Evolutionary conservation across 208 protist species (phyloP).

Genomic region (Angomonas ambiguus): DNA sequence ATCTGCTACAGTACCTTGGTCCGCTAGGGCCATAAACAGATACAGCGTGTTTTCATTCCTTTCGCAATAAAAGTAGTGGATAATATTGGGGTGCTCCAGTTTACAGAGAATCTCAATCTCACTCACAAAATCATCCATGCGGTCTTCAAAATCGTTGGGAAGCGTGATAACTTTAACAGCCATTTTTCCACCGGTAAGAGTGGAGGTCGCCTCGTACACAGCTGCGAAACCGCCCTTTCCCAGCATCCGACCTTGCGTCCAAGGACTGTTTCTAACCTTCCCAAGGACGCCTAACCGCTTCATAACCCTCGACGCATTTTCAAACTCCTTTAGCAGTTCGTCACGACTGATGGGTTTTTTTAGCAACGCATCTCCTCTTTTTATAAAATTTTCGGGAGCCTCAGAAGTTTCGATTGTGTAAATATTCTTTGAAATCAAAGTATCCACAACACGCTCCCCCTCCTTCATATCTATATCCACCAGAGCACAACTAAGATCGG

Average conservation of each 20-base stretch:
- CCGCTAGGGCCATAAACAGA: conserved; percentile 76
- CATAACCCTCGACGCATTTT: conserved; percentile 33
- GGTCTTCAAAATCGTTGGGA: conserved; percentile 46
- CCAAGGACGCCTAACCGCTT: conserved; percentile 51
- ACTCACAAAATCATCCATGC: conserved; percentile 62
- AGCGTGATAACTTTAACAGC: conserved; percentile 78
- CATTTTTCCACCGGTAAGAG: conserved; percentile 74
- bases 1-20: conserved; percentile 56
- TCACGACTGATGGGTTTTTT: conserved; percentile 42
- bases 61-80: conserved; percentile 86
- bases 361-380: conserved; percentile 35
- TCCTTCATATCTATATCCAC: conserved; percentile 42
- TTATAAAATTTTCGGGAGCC: conserved; percentile 21
- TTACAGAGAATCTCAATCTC: conserved; percentile 68
- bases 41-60: conserved; percentile 46
- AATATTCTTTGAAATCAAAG: conserved; percentile 37
- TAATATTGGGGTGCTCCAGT: conserved; percentile 72
- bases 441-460: conserved; percentile 40
- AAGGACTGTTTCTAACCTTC: conserved; percentile 60
- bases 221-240: conserved; percentile 62
- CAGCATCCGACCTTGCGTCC: conserved; percentile 49
- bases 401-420: conserved; percentile 62
- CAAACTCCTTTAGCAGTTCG: conserved; percentile 32
- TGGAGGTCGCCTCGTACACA: conserved; percentile 71
- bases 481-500: conserved; percentile 59